These are phyloP conservation scores for Globisporangium mamillatum DNA, from an alignment of 352 stramenopile species.

Conservation along the genomic window DNA sequence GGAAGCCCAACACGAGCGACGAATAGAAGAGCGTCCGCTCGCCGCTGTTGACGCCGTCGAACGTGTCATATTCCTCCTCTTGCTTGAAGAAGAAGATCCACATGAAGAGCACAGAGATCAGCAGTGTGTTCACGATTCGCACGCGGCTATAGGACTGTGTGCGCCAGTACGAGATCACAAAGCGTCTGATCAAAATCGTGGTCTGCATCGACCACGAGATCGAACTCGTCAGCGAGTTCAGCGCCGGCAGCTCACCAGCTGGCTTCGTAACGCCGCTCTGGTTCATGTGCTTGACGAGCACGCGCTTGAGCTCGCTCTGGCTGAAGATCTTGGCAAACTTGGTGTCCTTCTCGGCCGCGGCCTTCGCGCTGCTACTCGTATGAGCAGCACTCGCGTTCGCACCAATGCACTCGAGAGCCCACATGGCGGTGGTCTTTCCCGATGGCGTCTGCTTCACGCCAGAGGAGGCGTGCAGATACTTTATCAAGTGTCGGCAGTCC, in stretches of 20 bases:
- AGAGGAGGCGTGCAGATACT: conserved; percentile 14
- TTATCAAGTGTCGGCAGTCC: conserved; percentile 17
- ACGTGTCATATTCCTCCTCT: conserved; percentile 20
- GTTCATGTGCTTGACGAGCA: conserved; percentile 17
- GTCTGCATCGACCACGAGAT: conserved; percentile 13
- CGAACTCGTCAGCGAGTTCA: conserved; percentile 9
- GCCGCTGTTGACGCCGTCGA: conserved; percentile 22
- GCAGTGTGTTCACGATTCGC: conserved; percentile 23
- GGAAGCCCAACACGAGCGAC: conserved; percentile 58
- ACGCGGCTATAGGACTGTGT: conserved; percentile 14
- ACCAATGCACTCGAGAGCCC: conserved; percentile 19
- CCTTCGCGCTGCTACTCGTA: conserved; percentile 8
- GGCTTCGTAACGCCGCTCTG: conserved; percentile 12
- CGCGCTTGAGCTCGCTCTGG: conserved; percentile 21
- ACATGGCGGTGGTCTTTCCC: conserved; percentile 11
- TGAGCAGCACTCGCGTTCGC: conserved; percentile 1
- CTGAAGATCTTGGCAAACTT: conserved; percentile 29
- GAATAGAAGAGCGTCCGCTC: conserved; percentile 68
- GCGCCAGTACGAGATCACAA: conserved; percentile 57
- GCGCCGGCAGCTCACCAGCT: conserved; percentile 6
- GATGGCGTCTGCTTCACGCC: conserved; percentile 18
- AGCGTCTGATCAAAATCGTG: conserved; percentile 37
- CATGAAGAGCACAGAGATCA: conserved; percentile 51
- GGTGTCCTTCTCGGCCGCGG: conserved; percentile 6
- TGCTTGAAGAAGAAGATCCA: conserved; percentile 15